Evolutionary conservation across 2,329 filamentous ascomycete species (phyloP).

Genomic region (Apiospora hydei): DNA sequence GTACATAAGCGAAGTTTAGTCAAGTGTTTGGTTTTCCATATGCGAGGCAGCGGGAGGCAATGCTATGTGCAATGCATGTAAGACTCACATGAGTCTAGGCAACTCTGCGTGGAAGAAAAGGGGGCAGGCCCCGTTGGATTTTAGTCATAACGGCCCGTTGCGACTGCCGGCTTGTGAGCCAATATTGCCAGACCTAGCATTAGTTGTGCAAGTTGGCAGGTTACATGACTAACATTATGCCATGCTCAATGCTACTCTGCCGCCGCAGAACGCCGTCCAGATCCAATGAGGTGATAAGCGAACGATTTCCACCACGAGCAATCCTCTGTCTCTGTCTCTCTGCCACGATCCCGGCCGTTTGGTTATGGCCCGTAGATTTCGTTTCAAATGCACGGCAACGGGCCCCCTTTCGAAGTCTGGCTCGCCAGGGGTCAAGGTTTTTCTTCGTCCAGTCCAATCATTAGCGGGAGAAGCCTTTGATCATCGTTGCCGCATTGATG

Average conservation of each 20-base stretch:
- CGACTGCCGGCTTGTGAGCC: not conserved
- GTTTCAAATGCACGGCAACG: not conserved
- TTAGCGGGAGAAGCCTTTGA: not conserved
- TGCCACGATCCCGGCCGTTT: not conserved
- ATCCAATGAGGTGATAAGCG: not conserved
- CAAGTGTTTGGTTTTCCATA: too few species aligned
- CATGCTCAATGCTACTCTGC: not conserved
- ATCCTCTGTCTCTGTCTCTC: not conserved
- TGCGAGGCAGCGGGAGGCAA: too few species aligned
- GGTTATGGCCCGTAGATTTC: not conserved
- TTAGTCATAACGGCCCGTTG: not conserved
- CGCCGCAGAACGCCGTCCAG: not conserved
- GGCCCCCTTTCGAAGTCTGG: not conserved
- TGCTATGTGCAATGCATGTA: too few species aligned
- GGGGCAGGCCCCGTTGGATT: not conserved
- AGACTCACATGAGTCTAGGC: not conserved
- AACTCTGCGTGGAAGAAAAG: not conserved
- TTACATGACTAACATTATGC: not conserved
- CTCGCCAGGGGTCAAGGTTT: not conserved
- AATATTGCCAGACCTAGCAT: not conserved
- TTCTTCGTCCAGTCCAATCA: not conserved
- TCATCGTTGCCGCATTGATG: constrained; percentile 5
- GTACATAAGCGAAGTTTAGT: too few species aligned
- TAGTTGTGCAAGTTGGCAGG: not conserved
- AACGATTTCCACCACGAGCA: not conserved